Percentiles rank a stretch among this genome's conserved stretches.
These are phyloP conservation scores for Colletotrichum sp. DNA, from an alignment of 2,329 filamentous ascomycete genomes.

Conservation along the genomic window DNA sequence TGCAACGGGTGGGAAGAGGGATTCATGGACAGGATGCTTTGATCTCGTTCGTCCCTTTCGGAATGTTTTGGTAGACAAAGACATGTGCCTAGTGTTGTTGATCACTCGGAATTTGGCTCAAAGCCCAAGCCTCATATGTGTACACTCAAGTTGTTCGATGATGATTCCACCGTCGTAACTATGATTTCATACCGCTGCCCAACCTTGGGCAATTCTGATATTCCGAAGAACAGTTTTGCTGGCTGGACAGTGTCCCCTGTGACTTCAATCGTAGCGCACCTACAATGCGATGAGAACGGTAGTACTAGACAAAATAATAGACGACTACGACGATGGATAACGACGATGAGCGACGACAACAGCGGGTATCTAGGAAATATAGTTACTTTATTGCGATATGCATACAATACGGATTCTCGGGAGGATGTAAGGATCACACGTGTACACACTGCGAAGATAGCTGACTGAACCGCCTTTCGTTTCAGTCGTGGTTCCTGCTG, in stretches of 20 bases:
- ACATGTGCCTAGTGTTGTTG: neutral
- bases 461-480: neutral
- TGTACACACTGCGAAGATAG: no score
- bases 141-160: neutral
- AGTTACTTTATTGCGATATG: no score
- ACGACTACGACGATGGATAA: no score
- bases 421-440: neutral
- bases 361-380: no score
- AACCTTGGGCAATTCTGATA: neutral
- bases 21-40: neutral
- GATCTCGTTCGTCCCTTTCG: neutral
- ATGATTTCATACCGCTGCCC: neutral
- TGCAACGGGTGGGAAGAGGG: neutral
- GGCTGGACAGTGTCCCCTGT: no score
- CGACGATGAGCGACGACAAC: no score
- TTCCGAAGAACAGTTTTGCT: rapidly evolving
- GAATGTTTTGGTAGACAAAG: neutral
- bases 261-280: no score
- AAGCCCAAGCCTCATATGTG: neutral
- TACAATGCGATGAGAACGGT: no score
- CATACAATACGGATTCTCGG: neutral
- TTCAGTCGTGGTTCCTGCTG: neutral
- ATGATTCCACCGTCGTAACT: rapidly evolving
- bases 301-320: no score
- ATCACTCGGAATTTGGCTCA: neutral